Conservation (phyloP, 1,284 basidiomycete species). For the Farysia itapuensis region DNA sequence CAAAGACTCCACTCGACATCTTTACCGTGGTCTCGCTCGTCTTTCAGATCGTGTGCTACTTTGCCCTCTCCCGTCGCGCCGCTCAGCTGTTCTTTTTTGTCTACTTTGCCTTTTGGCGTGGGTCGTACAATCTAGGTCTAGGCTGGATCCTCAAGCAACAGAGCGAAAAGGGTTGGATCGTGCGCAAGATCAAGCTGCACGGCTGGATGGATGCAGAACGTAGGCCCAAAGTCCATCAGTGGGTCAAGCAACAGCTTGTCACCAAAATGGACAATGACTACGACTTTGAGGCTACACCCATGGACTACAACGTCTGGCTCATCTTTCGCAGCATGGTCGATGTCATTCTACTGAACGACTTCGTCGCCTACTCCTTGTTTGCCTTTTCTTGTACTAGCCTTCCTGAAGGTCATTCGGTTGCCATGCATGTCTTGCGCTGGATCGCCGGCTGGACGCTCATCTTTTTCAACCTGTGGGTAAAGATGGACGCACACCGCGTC, state of each 20-base stretch:
- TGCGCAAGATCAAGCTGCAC: conserved; percentile 72
- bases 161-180: conserved; percentile 90
- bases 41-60: conserved; percentile 77
- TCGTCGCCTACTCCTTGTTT: conserved; percentile 91
- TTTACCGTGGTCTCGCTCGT: conserved; percentile 79
- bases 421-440: conserved; percentile 83
- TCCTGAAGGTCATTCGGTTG: conserved; percentile 71
- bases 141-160: conserved; percentile 92
- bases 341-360: conserved; percentile 85
- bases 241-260: conserved; percentile 82
- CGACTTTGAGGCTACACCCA: conserved; percentile 69
- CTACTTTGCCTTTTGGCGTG: conserved; percentile 91
- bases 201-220: conserved; percentile 84
- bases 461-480: conserved; percentile 96
- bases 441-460: conserved; percentile 80
- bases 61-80: conserved; percentile 63
- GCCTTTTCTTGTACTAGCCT: conserved; percentile 75
- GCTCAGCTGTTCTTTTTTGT: conserved; percentile 70
- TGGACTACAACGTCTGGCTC: conserved; percentile 70
- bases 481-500: conserved; percentile 93
- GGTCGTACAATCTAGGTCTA: conserved; percentile 86
- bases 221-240: conserved; percentile 69
- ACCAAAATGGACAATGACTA: conserved; percentile 93
- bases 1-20: conserved; percentile 88
- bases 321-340: conserved; percentile 89